phyloP scores from a whole-genome alignment of 2,329 filamentous ascomycete genomes.

The Ceratocystis destructans region DNA sequence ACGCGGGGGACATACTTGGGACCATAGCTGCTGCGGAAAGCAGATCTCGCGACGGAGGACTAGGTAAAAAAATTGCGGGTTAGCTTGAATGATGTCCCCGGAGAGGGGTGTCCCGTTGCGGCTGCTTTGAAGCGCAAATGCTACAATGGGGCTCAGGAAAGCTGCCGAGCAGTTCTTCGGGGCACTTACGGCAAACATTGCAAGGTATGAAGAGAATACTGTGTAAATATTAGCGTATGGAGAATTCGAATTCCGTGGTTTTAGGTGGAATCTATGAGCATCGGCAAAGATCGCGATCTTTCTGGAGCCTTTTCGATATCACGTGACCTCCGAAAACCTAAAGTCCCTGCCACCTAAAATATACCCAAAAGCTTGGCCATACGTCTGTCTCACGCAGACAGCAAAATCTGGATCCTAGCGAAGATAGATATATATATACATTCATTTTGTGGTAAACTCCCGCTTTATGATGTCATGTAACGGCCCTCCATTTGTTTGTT shows the following conservation, averaged over 20 bases:
- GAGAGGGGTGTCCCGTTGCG: not conserved
- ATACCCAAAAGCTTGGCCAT: not conserved
- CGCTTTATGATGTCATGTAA: too few species aligned
- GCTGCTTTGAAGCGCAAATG: not conserved
- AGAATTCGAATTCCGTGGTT: not conserved
- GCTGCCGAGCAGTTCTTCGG: not conserved
- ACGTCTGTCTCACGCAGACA: not conserved
- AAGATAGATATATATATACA: too few species aligned
- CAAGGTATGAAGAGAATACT: conserved; percentile 2
- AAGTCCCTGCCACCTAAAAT: not conserved
- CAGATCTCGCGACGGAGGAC: conserved; percentile 18
- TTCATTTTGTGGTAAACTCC: too few species aligned
- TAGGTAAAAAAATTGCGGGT: not conserved
- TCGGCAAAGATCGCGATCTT: conserved; percentile 19
- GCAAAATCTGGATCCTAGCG: not conserved
- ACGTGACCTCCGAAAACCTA: conserved; percentile 1
- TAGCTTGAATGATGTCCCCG: not conserved
- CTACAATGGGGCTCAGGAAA: not conserved
- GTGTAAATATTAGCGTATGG: conserved; percentile 8
- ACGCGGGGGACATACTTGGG: conserved; percentile 41
- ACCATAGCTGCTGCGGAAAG: conserved; percentile 50
- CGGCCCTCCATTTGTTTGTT: too few species aligned
- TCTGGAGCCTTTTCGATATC: conserved; percentile 12
- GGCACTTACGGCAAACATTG: conserved; percentile 19
- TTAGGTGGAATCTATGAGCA: conserved; percentile 7